Evolutionary conservation across 2,329 filamentous ascomycete species (phyloP).

Genomic region (Bipolaris bicolor): DNA sequence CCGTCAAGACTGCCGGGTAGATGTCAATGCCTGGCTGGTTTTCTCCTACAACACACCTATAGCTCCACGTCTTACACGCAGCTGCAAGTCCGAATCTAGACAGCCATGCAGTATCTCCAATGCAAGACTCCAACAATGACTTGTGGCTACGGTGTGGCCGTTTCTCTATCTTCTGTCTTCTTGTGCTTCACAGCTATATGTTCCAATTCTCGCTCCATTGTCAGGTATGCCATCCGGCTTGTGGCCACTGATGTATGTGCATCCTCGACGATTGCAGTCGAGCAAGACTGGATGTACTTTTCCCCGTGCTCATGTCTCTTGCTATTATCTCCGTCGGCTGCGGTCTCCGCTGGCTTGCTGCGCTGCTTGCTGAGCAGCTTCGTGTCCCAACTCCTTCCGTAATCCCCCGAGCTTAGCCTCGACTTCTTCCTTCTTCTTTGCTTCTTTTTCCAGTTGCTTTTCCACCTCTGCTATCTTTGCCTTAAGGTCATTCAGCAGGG

Average conservation of each 20-base stretch:
- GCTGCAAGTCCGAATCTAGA: background rate
- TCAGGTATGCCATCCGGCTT: background rate
- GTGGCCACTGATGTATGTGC: background rate
- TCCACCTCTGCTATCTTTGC: slow-evolving; percentile 44
- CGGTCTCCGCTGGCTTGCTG: slow-evolving; percentile 48
- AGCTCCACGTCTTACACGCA: background rate
- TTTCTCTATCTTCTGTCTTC: background rate
- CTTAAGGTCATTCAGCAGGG: slow-evolving; percentile 39
- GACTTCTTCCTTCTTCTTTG: slow-evolving; percentile 38
- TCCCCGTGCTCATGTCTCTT: background rate
- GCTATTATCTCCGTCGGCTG: slow-evolving; percentile 40
- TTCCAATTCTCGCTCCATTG: background rate
- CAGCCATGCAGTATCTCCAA: background rate
- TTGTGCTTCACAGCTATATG: no score
- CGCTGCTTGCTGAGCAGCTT: slow-evolving; percentile 46
- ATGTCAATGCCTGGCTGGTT: background rate
- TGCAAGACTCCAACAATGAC: background rate
- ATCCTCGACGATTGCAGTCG: background rate
- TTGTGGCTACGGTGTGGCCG: background rate
- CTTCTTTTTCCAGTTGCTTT: slow-evolving; percentile 40
- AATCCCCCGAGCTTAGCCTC: slow-evolving; percentile 41
- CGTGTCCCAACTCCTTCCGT: slow-evolving; percentile 42
- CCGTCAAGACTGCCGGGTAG: background rate
- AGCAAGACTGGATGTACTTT: background rate
- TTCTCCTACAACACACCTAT: background rate